Evolutionary conservation across 441 rosid genomes (phyloP), one percentile per base, ranked within the genome.

Genomic region (Biscutella auriculata): DNA sequence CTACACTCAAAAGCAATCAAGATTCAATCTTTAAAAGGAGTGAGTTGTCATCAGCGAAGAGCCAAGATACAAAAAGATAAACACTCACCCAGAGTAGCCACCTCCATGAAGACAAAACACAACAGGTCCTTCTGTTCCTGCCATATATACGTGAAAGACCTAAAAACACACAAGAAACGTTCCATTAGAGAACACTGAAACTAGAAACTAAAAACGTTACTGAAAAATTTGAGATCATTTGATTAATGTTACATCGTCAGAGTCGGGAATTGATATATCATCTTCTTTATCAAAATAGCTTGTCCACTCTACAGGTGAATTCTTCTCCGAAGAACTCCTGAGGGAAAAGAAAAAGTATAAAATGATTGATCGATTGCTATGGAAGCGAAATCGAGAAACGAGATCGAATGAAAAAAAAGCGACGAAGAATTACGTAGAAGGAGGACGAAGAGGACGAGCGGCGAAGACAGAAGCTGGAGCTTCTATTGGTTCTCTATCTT

Each of bases 81-180:
- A n/a, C 27, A 14, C 78, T 65, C 71, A 93, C 97, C 98, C 98
- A 57, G 88, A 79, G 77, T 78, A 86, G 36, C 97, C 98, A 69
- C 95, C 98, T 19, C 97, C 98, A 55, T 88, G 97, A n/a, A 93
- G 79, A 77, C 88, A 88, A 74, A 87, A 82, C 23, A 87, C 87
- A 25, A 93, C 85, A 5, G 97, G 95, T 43, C 98, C 97, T 62
- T 86, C 85, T 16, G 69, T 78, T 73, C 98, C 98, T 63, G 95
- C 96, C 79, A 71, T 60, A 72, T 87, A 93, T 23, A 93, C 84
- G 71, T 85, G 98, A 82, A 93, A 89, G 36, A 87, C 95, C 98
- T 92, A 66, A 61, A 73, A 70, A 33, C 57, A 67, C 19, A 65
- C 62, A 33, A n/a, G n/a, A n/a, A n/a, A n/a, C n/a, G 42, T 34